Conservation (phyloP, 169 alveolate genomes). For the Eimeria praecox region DNA sequence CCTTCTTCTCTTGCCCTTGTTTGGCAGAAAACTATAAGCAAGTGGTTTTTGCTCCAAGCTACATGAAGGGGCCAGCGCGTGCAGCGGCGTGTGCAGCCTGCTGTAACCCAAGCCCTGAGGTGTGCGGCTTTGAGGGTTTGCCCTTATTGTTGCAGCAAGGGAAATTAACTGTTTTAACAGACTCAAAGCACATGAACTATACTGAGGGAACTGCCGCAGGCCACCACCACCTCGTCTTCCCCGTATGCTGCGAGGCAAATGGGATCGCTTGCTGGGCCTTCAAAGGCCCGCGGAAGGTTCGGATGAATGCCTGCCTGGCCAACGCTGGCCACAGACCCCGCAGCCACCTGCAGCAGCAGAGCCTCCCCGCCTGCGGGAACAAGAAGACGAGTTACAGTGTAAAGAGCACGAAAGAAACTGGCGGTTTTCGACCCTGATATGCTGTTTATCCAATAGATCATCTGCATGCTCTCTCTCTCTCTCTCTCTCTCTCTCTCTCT, state of each 20-base stretch:
- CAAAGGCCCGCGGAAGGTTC: neutral
- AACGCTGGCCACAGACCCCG: neutral
- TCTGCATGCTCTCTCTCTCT: too few relatives aligned
- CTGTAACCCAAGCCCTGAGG: neutral
- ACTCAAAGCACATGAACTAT: conserved; percentile 24
- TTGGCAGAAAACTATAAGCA: neutral
- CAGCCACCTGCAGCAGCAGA: conserved; percentile 54
- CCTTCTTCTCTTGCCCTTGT: neutral
- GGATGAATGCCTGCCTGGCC: conserved; percentile 46
- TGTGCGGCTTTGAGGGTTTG: neutral
- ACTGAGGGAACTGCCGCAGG: conserved; percentile 46
- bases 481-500: too few relatives aligned
- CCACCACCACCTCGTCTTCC: conserved; percentile 39
- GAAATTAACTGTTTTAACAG: neutral
- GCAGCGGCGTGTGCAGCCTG: neutral
- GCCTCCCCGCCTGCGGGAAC: conserved; percentile 51
- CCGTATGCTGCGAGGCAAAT: conserved; percentile 31
- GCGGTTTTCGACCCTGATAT: neutral
- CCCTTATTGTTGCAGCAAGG: neutral
- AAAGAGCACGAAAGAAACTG: neutral
- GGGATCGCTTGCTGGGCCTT: neutral
- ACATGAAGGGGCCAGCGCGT: neutral
- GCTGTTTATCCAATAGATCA: too few relatives aligned
- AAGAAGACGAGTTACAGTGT: neutral
- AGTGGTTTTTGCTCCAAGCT: neutral